These are phyloP conservation scores for Mallotus japonicus DNA, from an alignment of 441 rosid genomes.

Conservation along the genomic window DNA sequence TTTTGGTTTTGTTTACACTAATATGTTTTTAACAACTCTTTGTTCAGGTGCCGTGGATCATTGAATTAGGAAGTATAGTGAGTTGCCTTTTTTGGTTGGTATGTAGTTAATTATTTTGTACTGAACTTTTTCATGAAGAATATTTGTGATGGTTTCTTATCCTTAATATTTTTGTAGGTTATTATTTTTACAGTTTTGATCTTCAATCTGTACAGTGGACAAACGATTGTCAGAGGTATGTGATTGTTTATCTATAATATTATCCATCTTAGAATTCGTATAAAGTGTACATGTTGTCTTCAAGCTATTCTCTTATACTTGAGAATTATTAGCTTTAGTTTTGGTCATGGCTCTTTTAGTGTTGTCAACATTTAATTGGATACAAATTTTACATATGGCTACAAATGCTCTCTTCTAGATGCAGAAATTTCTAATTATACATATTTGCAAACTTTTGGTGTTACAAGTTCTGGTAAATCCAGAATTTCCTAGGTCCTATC, in stretches of 20 bases:
- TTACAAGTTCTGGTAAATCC: neutral
- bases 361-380: neutral
- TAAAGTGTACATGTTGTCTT: neutral
- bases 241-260: neutral
- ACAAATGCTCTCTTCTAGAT: neutral
- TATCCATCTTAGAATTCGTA: neutral
- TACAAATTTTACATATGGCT: neutral
- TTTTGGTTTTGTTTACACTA: slow-evolving; percentile 3
- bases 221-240: neutral
- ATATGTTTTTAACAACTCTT: slow-evolving; percentile 12
- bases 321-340: neutral
- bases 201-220: neutral
- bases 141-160: neutral
- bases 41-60: slow-evolving; percentile 91
- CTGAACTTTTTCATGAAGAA: slow-evolving; percentile 10
- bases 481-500: neutral
- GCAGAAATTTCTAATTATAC: neutral
- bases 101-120: slow-evolving; percentile 19
- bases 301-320: neutral
- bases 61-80: slow-evolving; percentile 54
- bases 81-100: slow-evolving; percentile 32
- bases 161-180: slow-evolving; percentile 23
- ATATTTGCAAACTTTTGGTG: neutral
- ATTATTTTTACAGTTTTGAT: neutral
- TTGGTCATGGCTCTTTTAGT: neutral